These are phyloP conservation scores for Candida stauntonica DNA, from an alignment of 805 yeast species.

Conservation along the genomic window DNA sequence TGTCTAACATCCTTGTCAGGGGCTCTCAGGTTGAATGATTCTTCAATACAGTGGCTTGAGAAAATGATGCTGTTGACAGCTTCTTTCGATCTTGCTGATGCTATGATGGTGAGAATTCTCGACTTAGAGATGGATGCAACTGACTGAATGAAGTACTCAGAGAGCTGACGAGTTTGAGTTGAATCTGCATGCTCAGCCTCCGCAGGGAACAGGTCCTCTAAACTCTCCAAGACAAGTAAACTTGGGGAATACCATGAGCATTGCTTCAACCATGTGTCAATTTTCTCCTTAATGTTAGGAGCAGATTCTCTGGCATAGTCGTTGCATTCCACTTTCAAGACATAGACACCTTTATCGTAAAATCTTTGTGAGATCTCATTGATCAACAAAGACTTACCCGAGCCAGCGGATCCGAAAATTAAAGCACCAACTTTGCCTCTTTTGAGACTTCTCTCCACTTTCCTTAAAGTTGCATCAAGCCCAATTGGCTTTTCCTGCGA, in stretches of 20 bases:
- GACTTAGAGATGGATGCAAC: constrained; percentile 35
- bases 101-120: constrained; percentile 51
- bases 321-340: constrained; percentile 52
- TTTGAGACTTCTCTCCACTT: constrained; percentile 36
- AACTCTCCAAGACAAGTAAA: constrained; percentile 68
- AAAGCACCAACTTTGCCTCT: constrained; percentile 52
- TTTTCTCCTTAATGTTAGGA: constrained; percentile 40
- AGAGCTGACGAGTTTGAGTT: constrained; percentile 54
- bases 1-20: constrained; percentile 66
- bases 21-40: constrained; percentile 52
- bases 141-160: constrained; percentile 52
- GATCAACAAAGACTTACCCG: constrained; percentile 69
- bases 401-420: constrained; percentile 71
- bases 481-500: constrained; percentile 45
- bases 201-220: constrained; percentile 68
- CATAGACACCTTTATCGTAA: constrained; percentile 36
- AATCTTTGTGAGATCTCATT: constrained; percentile 38
- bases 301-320: constrained; percentile 51
- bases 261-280: constrained; percentile 41
- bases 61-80: constrained; percentile 55
- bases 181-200: constrained; percentile 57
- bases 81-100: constrained; percentile 62
- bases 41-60: constrained; percentile 68
- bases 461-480: constrained; percentile 40
- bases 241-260: constrained; percentile 79